These are phyloP conservation scores for Leccinum pachyderme DNA, from an alignment of 1,284 basidiomycete species.

Conservation along the genomic window DNA sequence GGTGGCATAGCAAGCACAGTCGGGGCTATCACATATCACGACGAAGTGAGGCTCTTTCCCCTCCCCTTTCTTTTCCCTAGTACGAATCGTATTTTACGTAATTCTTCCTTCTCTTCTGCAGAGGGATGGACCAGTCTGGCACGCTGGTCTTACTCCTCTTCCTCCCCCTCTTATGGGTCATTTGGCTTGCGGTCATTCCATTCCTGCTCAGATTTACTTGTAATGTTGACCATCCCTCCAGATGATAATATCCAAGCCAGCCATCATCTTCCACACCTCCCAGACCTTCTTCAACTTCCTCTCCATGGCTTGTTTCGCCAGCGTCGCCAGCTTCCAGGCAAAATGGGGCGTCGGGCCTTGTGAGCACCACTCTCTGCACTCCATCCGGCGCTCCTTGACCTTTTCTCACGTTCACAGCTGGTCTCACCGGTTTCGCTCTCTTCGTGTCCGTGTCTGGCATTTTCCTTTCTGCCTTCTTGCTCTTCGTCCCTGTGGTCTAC, in stretches of 20 bases:
- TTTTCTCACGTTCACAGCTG: constrained; percentile 49
- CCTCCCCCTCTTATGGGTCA: constrained; percentile 56
- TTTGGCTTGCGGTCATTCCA: constrained; percentile 64
- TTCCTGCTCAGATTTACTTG: constrained; percentile 6
- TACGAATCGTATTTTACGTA: constrained; percentile 45
- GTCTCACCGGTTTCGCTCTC: constrained; percentile 81
- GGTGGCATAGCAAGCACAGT: constrained; percentile 56
- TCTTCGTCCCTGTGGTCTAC: constrained; percentile 78
- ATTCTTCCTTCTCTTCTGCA: constrained; percentile 44
- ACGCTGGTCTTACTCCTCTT: constrained; percentile 59
- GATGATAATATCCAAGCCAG: constrained; percentile 84
- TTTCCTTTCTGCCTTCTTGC: constrained; percentile 66
- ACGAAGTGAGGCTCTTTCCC: constrained; percentile 55
- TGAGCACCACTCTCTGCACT: constrained; percentile 39
- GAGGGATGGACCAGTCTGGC: constrained; percentile 45
- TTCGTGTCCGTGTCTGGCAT: constrained; percentile 74
- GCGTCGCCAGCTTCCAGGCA: constrained; percentile 82
- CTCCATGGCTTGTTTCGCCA: constrained; percentile 84
- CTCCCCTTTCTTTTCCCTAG: constrained; percentile 1
- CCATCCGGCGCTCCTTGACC: constrained; percentile 9
- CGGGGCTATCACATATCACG: constrained; percentile 61
- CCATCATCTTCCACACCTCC: constrained; percentile 67
- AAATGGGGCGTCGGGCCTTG: constrained; percentile 81
- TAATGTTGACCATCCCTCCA: constrained; percentile 35
- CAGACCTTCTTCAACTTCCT: constrained; percentile 90